A percentile compares a stretch with the other conserved stretches of the same genome.
Evolutionary conservation across 176 grass and related monocot species (phyloP).

Genomic region (Ensete ventricosum): DNA sequence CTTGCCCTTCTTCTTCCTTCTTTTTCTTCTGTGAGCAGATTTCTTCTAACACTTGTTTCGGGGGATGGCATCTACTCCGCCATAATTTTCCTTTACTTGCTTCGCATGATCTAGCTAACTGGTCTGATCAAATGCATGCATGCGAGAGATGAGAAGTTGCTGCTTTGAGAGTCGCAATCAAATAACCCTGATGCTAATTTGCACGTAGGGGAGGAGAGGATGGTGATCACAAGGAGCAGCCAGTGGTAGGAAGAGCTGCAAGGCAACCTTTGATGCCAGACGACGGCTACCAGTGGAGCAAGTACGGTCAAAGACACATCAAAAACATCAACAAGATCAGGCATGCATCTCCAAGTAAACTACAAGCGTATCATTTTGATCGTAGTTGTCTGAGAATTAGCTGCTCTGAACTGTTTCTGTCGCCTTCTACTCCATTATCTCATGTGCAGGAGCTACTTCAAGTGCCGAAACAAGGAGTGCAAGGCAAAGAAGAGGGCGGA

Average conservation of each 20-base stretch:
- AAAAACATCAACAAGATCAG: slow-evolving; percentile 58
- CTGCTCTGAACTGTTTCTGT: background rate
- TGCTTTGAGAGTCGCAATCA: too few species aligned
- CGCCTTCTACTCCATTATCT: background rate
- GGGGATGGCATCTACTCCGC: too few species aligned
- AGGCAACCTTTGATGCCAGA: slow-evolving; percentile 36
- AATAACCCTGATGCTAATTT: background rate
- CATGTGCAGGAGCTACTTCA: slow-evolving; percentile 59
- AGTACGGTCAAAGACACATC: slow-evolving; percentile 89
- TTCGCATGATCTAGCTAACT: too few species aligned
- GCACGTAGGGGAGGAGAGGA: slow-evolving; percentile 20
- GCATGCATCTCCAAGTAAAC: background rate
- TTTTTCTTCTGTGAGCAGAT: too few species aligned
- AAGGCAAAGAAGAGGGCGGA: slow-evolving; percentile 67
- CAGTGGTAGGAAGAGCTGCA: too few species aligned
- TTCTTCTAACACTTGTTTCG: too few species aligned
- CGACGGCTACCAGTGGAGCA: slow-evolving; percentile 79
- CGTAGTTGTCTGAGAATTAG: background rate
- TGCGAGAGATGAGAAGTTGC: too few species aligned
- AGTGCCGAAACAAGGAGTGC: slow-evolving; percentile 54
- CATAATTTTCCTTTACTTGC: too few species aligned
- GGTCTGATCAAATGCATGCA: too few species aligned
- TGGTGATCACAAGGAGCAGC: background rate
- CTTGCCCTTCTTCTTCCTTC: too few species aligned
- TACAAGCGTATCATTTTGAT: background rate